Percentiles rank a stretch among this genome's conserved stretches.
Evolutionary conservation across 768 basidiomycete genomes (phyloP).

Genomic region (Tulasnella sp.): DNA sequence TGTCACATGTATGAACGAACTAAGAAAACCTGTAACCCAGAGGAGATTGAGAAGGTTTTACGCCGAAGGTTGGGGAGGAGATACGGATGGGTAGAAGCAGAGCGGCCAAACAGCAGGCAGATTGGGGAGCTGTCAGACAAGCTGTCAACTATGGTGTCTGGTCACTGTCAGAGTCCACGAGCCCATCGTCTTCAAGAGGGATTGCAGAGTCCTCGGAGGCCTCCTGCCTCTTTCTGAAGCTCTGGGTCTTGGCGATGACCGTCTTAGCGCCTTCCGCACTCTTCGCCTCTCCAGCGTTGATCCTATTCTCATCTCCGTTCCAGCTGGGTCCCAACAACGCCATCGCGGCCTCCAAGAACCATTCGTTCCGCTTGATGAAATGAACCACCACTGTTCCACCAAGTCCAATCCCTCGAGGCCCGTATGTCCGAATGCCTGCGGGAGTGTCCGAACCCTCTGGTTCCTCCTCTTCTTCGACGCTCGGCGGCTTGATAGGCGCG

Average conservation of each 20-base stretch:
- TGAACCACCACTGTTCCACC: conserved; percentile 95
- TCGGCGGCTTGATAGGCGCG: conserved; percentile 48
- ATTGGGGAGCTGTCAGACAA: neutral
- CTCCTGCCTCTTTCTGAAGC: neutral
- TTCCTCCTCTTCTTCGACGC: conserved; percentile 52
- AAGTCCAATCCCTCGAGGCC: conserved; percentile 25
- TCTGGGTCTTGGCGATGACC: conserved; percentile 1
- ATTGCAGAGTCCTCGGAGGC: neutral
- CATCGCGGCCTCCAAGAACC: conserved; percentile 89
- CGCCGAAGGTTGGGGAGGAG: neutral
- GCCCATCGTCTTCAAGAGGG: neutral
- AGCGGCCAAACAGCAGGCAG: neutral
- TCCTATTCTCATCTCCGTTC: neutral
- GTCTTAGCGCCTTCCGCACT: neutral
- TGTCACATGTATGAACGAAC: neutral
- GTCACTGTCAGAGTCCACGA: neutral
- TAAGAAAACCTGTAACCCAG: neutral
- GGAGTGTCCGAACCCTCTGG: conserved; percentile 30
- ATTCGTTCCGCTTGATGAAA: conserved; percentile 94
- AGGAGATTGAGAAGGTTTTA: neutral
- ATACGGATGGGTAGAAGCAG: neutral
- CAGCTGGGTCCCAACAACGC: conserved; percentile 47
- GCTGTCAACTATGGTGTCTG: neutral
- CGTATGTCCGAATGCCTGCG: neutral
- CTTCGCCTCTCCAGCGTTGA: neutral